Percentiles rank a stretch among this genome's conserved stretches.
These are phyloP conservation scores for Aspergillus aculeatus DNA, from an alignment of 2,329 filamentous ascomycete species.

Conservation along the genomic window DNA sequence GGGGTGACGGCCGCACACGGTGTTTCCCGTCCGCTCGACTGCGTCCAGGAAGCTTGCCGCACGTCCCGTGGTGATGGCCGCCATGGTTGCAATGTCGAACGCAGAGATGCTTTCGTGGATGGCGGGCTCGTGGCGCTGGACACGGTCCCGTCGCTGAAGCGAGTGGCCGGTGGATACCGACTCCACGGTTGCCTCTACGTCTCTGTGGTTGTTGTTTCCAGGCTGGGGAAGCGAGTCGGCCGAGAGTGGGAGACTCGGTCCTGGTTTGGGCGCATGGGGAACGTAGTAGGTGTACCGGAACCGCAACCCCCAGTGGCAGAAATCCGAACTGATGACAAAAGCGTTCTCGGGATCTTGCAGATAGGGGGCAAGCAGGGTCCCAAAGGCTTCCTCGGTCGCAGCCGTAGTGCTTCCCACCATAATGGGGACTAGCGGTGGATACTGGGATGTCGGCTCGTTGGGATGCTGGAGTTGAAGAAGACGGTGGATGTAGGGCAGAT, in stretches of 20 bases:
- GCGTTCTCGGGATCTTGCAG: slow-evolving; percentile 69
- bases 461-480: slow-evolving; percentile 57
- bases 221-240: slow-evolving; percentile 45
- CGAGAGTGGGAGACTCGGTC: slow-evolving; percentile 38
- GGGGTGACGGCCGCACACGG: slow-evolving; percentile 90
- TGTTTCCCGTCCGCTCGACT: slow-evolving; percentile 74
- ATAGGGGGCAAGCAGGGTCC: slow-evolving; percentile 72
- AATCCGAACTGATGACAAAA: slow-evolving; percentile 91
- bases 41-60: slow-evolving; percentile 69
- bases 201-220: slow-evolving; percentile 22
- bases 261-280: slow-evolving; percentile 45
- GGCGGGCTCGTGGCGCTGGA: slow-evolving; percentile 40
- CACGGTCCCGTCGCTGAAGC: slow-evolving; percentile 32
- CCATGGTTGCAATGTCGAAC: slow-evolving; percentile 79
- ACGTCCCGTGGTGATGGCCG: slow-evolving; percentile 73
- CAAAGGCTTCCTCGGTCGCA: slow-evolving; percentile 66
- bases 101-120: slow-evolving; percentile 84
- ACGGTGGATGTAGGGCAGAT: slow-evolving; percentile 89
- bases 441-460: slow-evolving; percentile 52
- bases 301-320: slow-evolving; percentile 89
- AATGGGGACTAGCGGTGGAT: slow-evolving; percentile 78
- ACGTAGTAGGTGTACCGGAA: slow-evolving; percentile 84
- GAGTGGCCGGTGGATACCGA: slow-evolving; percentile 30
- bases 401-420: slow-evolving; percentile 74
- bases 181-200: slow-evolving; percentile 29